phyloP scores from a whole-genome alignment of 305 asterid species.

The Fraxinus dipetala region DNA sequence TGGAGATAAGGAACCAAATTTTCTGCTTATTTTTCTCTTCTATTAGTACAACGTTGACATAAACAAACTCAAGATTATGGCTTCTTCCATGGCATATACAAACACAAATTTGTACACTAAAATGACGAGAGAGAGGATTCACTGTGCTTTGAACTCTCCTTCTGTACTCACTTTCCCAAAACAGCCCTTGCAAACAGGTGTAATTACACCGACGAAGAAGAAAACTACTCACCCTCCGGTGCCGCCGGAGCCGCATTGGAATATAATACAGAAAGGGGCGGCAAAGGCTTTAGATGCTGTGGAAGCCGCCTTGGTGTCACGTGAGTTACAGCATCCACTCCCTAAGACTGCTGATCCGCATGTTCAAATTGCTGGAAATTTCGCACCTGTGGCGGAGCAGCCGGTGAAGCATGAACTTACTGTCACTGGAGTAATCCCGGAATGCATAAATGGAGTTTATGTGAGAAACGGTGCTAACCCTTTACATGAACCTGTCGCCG shows the following conservation, averaged over 20 bases:
- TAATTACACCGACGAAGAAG: neutral
- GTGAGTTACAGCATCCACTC: conserved; percentile 44
- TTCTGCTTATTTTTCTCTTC: neutral
- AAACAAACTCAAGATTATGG: neutral
- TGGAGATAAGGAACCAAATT: neutral
- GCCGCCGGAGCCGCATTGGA: conserved; percentile 40
- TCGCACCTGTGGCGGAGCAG: conserved; percentile 62
- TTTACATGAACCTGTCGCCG: conserved; percentile 49
- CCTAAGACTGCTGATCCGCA: conserved; percentile 57
- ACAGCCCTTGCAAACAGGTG: neutral
- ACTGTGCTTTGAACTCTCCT: conserved; percentile 4
- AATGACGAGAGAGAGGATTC: neutral
- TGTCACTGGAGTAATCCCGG: conserved; percentile 51
- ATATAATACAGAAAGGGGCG: conserved; percentile 45
- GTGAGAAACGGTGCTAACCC: conserved; percentile 78
- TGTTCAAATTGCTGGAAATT: conserved; percentile 61
- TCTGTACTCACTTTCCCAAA: conserved; percentile 5
- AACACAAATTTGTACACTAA: neutral
- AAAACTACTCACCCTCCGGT: neutral
- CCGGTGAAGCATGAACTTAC: conserved; percentile 37
- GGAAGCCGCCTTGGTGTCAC: conserved; percentile 46
- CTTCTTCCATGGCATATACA: neutral
- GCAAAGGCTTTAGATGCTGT: conserved; percentile 42
- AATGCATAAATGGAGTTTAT: conserved; percentile 56
- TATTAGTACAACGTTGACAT: neutral